Evolutionary conservation across 2,329 filamentous ascomycete species (phyloP).

Genomic region (Aspergillus candidus): DNA sequence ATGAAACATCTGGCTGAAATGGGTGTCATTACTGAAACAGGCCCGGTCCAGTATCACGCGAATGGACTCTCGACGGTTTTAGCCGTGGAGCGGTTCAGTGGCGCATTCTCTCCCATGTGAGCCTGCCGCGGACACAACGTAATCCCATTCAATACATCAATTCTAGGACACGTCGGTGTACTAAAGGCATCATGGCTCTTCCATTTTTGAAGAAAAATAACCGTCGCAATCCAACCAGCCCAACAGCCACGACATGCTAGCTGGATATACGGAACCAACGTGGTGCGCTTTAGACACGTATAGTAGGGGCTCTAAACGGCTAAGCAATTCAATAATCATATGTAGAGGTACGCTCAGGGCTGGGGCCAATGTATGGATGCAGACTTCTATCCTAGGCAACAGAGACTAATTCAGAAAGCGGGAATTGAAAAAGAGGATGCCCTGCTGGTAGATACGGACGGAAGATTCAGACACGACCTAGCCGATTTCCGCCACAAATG

Average conservation of each 20-base stretch:
- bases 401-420: slow-evolving; percentile 12
- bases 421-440: slow-evolving; percentile 12
- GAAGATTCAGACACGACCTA: slow-evolving; percentile 37
- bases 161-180: slow-evolving; percentile 15
- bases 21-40: slow-evolving; percentile 13
- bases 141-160: no score
- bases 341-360: slow-evolving; percentile 15
- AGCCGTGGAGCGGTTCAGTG: slow-evolving; percentile 10
- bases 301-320: slow-evolving; percentile 12
- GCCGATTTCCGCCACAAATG: slow-evolving; percentile 31
- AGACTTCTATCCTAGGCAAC: slow-evolving; percentile 21
- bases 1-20: slow-evolving; percentile 16
- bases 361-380: slow-evolving; percentile 18
- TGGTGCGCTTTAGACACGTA: slow-evolving; percentile 20
- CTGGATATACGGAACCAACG: slow-evolving; percentile 17
- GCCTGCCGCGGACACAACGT: background rate
- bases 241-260: slow-evolving; percentile 20
- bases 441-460: slow-evolving; percentile 40
- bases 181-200: slow-evolving; percentile 11
- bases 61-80: slow-evolving; percentile 11
- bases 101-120: slow-evolving; percentile 14
- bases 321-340: slow-evolving; percentile 19
- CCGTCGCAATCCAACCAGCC: slow-evolving; percentile 20
- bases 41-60: slow-evolving; percentile 9
- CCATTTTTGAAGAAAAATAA: slow-evolving; percentile 20